A percentile compares a stretch with the other conserved stretches of the same genome.
phyloP scores from a whole-genome alignment of 192 early-diverging fungal species.

The Mortierella alpina region DNA sequence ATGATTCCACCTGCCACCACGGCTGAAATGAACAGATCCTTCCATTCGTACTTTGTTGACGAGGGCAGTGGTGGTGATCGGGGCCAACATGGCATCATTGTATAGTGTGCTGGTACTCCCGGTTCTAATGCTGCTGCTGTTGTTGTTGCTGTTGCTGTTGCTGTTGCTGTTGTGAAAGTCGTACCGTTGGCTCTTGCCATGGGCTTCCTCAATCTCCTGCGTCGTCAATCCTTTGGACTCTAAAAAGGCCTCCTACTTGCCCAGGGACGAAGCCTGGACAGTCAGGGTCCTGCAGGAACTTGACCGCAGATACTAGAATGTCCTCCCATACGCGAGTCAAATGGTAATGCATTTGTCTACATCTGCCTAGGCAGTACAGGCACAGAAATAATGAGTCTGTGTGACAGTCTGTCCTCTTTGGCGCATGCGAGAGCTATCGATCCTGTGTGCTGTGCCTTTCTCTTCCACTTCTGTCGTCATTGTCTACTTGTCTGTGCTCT shows the following conservation, averaged over 20 bases:
- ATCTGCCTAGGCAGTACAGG: too few relatives aligned
- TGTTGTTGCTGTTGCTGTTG: slow-evolving; percentile 2
- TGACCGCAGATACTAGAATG: slow-evolving; percentile 82
- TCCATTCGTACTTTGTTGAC: slow-evolving; percentile 81
- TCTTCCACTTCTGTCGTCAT: too few relatives aligned
- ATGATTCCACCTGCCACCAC: slow-evolving; percentile 83
- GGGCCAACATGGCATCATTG: slow-evolving; percentile 43
- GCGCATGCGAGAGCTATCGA: too few relatives aligned
- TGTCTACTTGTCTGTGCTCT: too few relatives aligned
- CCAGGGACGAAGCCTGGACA: slow-evolving; percentile 87
- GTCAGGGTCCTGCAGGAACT: slow-evolving; percentile 91
- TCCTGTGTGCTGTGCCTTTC: too few relatives aligned
- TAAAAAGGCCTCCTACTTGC: slow-evolving; percentile 91
- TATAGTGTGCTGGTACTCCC: background rate
- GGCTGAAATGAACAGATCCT: slow-evolving; percentile 90
- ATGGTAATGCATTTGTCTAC: too few relatives aligned
- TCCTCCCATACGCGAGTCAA: slow-evolving; percentile 65
- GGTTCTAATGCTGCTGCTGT: slow-evolving; percentile 17
- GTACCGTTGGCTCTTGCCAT: slow-evolving; percentile 68
- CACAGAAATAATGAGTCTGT: too few relatives aligned
- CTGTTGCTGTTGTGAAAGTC: background rate
- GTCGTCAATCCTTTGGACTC: slow-evolving; percentile 92
- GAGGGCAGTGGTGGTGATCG: slow-evolving; percentile 53
- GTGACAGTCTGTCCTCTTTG: too few relatives aligned
- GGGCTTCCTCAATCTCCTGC: slow-evolving; percentile 91